phyloP scores from a whole-genome alignment of 148 eudicot genomes.

The Rhododendron vialii region DNA sequence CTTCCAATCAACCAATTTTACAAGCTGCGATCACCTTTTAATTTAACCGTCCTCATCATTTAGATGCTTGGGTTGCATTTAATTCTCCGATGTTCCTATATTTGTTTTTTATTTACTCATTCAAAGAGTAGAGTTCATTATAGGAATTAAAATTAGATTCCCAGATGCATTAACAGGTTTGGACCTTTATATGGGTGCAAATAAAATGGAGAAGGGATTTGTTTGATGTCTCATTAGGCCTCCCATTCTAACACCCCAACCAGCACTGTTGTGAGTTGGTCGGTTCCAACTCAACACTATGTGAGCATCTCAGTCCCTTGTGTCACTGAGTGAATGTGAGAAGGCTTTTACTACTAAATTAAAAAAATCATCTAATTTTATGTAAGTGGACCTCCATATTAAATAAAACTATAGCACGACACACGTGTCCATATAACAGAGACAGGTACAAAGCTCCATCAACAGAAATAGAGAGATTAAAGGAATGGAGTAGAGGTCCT shows the following conservation, averaged over 20 bases:
- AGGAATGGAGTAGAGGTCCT: too few relatives aligned
- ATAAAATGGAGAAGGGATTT: neutral
- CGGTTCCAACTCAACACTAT: neutral
- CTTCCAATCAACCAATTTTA: neutral
- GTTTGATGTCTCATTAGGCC: neutral
- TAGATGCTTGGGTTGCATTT: neutral
- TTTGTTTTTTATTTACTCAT: neutral
- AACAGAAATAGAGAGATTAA: too few relatives aligned
- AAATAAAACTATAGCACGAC: too few relatives aligned
- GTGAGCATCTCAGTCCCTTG: too few relatives aligned
- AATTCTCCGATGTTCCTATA: neutral
- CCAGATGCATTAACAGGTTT: neutral
- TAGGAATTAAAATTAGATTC: neutral
- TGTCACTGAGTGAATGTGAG: too few relatives aligned
- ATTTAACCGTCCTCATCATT: neutral
- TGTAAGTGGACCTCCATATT: too few relatives aligned
- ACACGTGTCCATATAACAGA: too few relatives aligned
- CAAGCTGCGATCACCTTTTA: neutral
- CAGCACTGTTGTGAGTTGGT: neutral
- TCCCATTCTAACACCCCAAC: neutral
- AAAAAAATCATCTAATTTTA: too few relatives aligned
- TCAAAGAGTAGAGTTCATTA: neutral
- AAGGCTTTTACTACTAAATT: too few relatives aligned
- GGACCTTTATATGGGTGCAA: neutral
- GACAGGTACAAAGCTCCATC: too few relatives aligned